A percentile compares a stretch with the other conserved stretches of the same genome.
Conservation (phyloP, 2,329 filamentous ascomycete species). For the Aspergillus sp. region DNA sequence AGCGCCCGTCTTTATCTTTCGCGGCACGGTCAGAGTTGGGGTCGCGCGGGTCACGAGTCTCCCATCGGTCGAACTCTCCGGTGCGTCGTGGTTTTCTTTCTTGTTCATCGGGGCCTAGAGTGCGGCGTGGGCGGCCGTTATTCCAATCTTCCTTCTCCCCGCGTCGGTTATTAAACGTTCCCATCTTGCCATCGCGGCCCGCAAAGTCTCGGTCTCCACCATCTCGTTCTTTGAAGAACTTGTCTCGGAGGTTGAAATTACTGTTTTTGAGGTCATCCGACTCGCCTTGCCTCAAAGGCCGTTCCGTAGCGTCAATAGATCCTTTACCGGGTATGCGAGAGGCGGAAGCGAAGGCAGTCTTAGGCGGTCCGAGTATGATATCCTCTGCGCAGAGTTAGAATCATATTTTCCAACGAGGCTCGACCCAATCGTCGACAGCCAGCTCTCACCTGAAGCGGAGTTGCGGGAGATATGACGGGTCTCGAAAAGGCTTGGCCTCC, state of each 20-base stretch:
- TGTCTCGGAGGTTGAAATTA: slow-evolving; percentile 64
- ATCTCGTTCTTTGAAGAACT: slow-evolving; percentile 46
- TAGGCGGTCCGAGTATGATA: slow-evolving; percentile 82
- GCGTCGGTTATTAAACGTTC: slow-evolving; percentile 39
- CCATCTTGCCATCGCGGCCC: slow-evolving; percentile 42
- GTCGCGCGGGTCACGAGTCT: slow-evolving; percentile 62
- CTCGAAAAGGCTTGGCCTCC: slow-evolving; percentile 49
- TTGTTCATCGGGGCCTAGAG: slow-evolving; percentile 46
- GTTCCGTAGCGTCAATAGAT: slow-evolving; percentile 50
- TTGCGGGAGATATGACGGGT: slow-evolving; percentile 52
- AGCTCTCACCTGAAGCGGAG: slow-evolving; percentile 49
- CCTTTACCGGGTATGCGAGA: slow-evolving; percentile 59
- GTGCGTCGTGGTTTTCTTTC: slow-evolving; percentile 48
- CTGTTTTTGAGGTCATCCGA: slow-evolving; percentile 63
- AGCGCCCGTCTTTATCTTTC: slow-evolving; percentile 60
- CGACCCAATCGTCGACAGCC: neutral
- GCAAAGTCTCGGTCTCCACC: slow-evolving; percentile 42
- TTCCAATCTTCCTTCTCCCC: slow-evolving; percentile 50
- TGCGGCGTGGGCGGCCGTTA: slow-evolving; percentile 43
- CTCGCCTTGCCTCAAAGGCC: slow-evolving; percentile 53
- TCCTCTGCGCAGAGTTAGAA: slow-evolving; percentile 64
- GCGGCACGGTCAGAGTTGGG: slow-evolving; percentile 50
- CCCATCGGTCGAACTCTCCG: slow-evolving; percentile 50
- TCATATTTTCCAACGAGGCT: neutral
- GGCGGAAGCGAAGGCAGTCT: slow-evolving; percentile 79